phyloP scores from a whole-genome alignment of 2,329 filamentous ascomycete species.

The Podosphaera leucotricha region DNA sequence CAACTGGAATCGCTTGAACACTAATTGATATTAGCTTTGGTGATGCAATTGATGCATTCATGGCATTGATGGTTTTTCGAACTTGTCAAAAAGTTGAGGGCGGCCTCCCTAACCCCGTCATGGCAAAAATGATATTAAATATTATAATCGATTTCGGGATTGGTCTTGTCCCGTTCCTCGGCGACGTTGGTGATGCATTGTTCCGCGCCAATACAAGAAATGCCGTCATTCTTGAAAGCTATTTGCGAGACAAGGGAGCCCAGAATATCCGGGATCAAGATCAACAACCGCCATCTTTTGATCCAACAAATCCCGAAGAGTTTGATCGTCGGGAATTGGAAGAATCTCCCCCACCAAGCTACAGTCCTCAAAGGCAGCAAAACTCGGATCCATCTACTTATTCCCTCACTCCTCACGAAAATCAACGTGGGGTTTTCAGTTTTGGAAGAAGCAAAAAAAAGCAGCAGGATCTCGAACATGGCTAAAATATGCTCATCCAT shows the following conservation, averaged over 20 bases:
- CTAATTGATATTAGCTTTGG: slow-evolving; percentile 30
- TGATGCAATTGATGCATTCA: slow-evolving; percentile 46
- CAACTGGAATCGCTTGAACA: background rate
- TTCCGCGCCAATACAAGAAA: slow-evolving; percentile 61
- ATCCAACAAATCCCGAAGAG: slow-evolving; percentile 28
- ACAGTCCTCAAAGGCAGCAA: slow-evolving; percentile 5
- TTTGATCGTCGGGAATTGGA: slow-evolving; percentile 21
- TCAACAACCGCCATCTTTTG: slow-evolving; percentile 16
- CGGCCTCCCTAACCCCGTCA: slow-evolving; percentile 39
- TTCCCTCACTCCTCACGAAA: slow-evolving; percentile 1
- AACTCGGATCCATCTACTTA: background rate
- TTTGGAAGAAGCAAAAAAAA: slow-evolving; percentile 16
- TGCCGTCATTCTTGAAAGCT: slow-evolving; percentile 36
- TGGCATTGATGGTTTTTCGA: slow-evolving; percentile 53
- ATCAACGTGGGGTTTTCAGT: slow-evolving; percentile 11
- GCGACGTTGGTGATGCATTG: slow-evolving; percentile 47
- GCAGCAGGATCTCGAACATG: slow-evolving; percentile 13
- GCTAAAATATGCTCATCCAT: no score
- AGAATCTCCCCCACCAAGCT: slow-evolving; percentile 12
- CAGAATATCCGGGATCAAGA: slow-evolving; percentile 26
- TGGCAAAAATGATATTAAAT: slow-evolving; percentile 57
- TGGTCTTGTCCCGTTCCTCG: slow-evolving; percentile 51
- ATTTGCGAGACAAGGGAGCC: slow-evolving; percentile 44
- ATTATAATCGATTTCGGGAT: slow-evolving; percentile 50
- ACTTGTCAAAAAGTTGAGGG: slow-evolving; percentile 54